These are phyloP conservation scores for Cercophora newfieldiana DNA, from an alignment of 495 filamentous ascomycete genomes.

Conservation along the genomic window DNA sequence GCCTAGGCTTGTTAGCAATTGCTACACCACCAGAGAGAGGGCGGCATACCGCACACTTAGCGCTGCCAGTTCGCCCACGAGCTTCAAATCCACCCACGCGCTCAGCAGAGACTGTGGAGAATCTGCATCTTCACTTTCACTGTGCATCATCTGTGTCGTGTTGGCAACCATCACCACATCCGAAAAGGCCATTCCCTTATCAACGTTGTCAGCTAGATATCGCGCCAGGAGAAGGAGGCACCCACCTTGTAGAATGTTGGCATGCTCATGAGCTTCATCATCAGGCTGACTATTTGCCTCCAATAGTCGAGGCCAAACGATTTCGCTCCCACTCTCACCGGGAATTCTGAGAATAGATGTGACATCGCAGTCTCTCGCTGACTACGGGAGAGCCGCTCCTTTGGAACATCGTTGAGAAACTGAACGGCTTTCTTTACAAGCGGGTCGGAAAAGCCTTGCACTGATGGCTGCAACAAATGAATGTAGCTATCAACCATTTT, in stretches of 20 bases:
- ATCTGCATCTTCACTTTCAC: slow-evolving; percentile 14
- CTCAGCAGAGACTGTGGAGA: too few relatives aligned
- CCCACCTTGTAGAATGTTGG: slow-evolving; percentile 53
- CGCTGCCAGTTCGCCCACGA: slow-evolving; percentile 33
- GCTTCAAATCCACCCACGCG: slow-evolving; percentile 18
- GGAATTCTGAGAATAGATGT: slow-evolving; percentile 21
- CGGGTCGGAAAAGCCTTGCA: background rate
- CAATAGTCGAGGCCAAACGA: slow-evolving; percentile 23
- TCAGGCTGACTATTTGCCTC: slow-evolving; percentile 42
- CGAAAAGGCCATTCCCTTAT: slow-evolving; percentile 33
- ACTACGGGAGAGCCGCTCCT: slow-evolving; percentile 19
- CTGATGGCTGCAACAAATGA: background rate
- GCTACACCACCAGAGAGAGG: background rate
- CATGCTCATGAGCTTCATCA: slow-evolving; percentile 47
- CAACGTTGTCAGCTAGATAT: background rate
- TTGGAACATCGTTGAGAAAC: slow-evolving; percentile 26
- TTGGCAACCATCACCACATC: slow-evolving; percentile 27
- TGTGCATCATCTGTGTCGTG: slow-evolving; percentile 13
- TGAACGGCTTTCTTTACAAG: background rate
- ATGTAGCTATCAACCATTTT: background rate
- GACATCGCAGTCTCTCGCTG: slow-evolving; percentile 33
- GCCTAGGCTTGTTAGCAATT: slow-evolving; percentile 25
- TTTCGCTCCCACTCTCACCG: slow-evolving; percentile 14
- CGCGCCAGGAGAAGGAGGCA: background rate
- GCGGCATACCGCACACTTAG: slow-evolving; percentile 33